Evolutionary conservation across 208 protist genomes (phyloP), one percentile per base, ranked within the genome.

Genomic region (Vickermania spadyakhi): DNA sequence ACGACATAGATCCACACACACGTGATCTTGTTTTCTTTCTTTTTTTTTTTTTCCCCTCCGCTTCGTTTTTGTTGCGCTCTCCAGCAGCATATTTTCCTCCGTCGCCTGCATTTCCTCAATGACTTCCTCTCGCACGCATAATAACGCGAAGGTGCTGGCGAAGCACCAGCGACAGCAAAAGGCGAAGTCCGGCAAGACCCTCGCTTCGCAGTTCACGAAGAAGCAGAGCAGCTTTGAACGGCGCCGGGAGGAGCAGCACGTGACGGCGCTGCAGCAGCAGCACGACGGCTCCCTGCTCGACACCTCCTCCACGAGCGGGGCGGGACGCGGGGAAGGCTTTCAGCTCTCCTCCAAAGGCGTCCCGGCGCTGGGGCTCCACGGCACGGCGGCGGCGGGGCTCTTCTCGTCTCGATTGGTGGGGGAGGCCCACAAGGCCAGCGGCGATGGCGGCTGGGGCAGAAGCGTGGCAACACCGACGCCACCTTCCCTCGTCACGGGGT

Each of bases 211-310:
- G 36, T 93, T 93, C 52, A 80, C 72, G n/a, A 55, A 77, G 25
- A 80, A 82, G 60, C 86, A 93, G 55, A 89, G 81, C 51, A 77
- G 74, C 57, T 93, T 91, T 56, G 83, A 84, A 57, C 77, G 77
- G 0, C 75, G 79, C 7, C 75, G 75, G 25, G 86, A 93, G 65
- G 83, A 93, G 70, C 57, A 74, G 42, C 77, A 86, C 18, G 66
- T 77, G 4, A 64, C 60, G 13, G 61, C 64, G 28, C 36, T 71
- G 54, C 59, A 52, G n/a, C 57, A 57, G 31, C 56, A 31, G 25
- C 29, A 66, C 70, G 27, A 64, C 74, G 11, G 73, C 69, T 45
- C 74, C 74, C 22, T 81, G 74, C 50, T 70, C 59, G 2, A 28
- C 53, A 41, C 52, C 56, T 3, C 22, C 28, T 36, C 31, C 49